These are phyloP conservation scores for Acanthamoeba quina DNA, from an alignment of 208 protist species.

Conservation along the genomic window DNA sequence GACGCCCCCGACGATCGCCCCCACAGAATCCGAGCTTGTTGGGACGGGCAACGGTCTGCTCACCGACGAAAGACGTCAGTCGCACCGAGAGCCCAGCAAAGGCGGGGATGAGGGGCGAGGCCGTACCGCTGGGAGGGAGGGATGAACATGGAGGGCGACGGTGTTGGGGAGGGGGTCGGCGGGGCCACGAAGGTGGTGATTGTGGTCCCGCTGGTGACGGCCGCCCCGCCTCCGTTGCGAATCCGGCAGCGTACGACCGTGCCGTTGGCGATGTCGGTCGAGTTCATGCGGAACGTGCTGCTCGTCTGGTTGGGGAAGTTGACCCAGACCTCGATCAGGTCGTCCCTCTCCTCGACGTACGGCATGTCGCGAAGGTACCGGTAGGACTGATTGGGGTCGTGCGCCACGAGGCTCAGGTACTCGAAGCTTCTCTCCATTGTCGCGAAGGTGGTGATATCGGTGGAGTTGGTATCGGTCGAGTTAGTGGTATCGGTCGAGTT, in stretches of 20 bases:
- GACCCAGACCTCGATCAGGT: neutral
- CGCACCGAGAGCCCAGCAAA: neutral
- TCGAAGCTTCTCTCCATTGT: neutral
- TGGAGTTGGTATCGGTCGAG: neutral
- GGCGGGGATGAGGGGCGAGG: neutral
- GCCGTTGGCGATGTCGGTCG: constrained; percentile 33
- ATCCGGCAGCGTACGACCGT: constrained; percentile 30
- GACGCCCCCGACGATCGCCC: constrained; percentile 11
- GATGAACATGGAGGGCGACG: neutral
- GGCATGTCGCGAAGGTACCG: neutral
- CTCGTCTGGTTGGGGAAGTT: constrained; percentile 25
- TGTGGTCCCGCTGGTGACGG: neutral
- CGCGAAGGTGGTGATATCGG: neutral
- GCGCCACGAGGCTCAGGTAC: neutral
- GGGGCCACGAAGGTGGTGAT: neutral
- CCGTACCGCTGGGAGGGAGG: neutral
- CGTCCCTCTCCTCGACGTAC: constrained; percentile 43
- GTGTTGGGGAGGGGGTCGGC: neutral
- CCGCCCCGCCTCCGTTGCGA: constrained; percentile 38
- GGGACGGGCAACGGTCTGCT: neutral
- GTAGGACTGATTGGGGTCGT: neutral
- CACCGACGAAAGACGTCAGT: neutral
- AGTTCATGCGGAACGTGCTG: constrained; percentile 55
- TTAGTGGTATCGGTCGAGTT: constrained; percentile 1
- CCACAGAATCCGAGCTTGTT: neutral